These are phyloP conservation scores for Yueomyces sp. DNA, from an alignment of 1,139 yeast genomes.

Conservation along the genomic window DNA sequence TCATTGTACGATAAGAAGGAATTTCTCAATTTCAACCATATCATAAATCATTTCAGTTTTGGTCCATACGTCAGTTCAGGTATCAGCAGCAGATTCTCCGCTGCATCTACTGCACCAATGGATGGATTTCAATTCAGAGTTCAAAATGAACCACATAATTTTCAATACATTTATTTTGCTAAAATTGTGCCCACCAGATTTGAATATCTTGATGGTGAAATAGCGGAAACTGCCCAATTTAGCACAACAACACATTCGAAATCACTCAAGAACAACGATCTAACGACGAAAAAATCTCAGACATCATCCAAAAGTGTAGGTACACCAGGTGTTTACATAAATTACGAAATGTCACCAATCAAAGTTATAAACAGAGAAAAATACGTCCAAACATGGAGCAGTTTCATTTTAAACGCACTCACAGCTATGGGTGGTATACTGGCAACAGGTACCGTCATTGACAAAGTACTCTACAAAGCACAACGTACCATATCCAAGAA, in stretches of 20 bases:
- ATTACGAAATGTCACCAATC: slow-evolving; percentile 86
- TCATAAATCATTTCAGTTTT: slow-evolving; percentile 69
- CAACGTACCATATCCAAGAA: slow-evolving; percentile 62
- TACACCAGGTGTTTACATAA: slow-evolving; percentile 75
- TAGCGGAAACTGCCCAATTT: slow-evolving; percentile 83
- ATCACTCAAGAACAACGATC: slow-evolving; percentile 75
- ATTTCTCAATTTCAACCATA: slow-evolving; percentile 58
- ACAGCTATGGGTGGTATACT: slow-evolving; percentile 89
- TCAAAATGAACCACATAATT: slow-evolving; percentile 40
- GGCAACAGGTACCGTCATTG: slow-evolving; percentile 83
- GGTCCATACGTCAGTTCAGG: slow-evolving; percentile 30
- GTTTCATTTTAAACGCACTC: slow-evolving; percentile 72
- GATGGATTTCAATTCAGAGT: slow-evolving; percentile 38
- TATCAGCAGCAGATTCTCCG: slow-evolving; percentile 13
- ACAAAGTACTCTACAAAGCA: slow-evolving; percentile 81
- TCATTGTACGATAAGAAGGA: slow-evolving; percentile 50
- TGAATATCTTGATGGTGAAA: slow-evolving; percentile 44
- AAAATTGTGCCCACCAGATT: slow-evolving; percentile 87
- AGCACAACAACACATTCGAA: slow-evolving; percentile 86
- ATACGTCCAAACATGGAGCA: slow-evolving; percentile 70
- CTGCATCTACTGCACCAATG: slow-evolving; percentile 54
- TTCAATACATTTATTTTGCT: slow-evolving; percentile 58
- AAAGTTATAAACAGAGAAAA: slow-evolving; percentile 80
- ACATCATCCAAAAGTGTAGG: slow-evolving; percentile 50
- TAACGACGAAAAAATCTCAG: slow-evolving; percentile 76